These are phyloP conservation scores for Phylloporus sp. DNA, from an alignment of 768 basidiomycete genomes.

Conservation along the genomic window DNA sequence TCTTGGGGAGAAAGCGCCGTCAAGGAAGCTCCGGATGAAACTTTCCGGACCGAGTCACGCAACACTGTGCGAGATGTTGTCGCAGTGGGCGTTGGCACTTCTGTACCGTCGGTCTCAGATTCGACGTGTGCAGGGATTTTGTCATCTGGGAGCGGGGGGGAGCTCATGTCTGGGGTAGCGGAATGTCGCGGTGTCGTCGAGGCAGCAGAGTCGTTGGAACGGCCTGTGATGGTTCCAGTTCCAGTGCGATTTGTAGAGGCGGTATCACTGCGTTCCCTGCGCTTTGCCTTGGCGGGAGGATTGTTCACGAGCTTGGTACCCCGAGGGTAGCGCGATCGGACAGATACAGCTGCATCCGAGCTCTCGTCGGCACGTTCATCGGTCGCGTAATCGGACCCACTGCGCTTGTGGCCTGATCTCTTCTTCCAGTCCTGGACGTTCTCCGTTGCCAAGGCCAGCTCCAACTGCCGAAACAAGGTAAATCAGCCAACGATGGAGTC, in stretches of 20 bases:
- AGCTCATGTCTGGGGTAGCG: slow-evolving; percentile 22
- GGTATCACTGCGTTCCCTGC: slow-evolving; percentile 56
- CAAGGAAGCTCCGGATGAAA: slow-evolving; percentile 31
- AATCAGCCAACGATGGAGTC: slow-evolving; percentile 4
- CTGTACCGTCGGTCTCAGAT: slow-evolving; percentile 24
- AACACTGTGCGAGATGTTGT: slow-evolving; percentile 19
- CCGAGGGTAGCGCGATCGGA: slow-evolving; percentile 41
- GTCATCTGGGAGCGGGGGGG: slow-evolving; percentile 33
- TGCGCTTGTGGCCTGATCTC: slow-evolving; percentile 23
- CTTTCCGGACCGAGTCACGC: slow-evolving; percentile 29
- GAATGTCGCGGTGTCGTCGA: slow-evolving; percentile 29
- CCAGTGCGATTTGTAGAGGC: slow-evolving; percentile 58
- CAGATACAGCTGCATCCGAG: slow-evolving; percentile 42
- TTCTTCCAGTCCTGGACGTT: slow-evolving; percentile 34
- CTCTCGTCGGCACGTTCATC: slow-evolving; percentile 57
- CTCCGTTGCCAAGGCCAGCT: slow-evolving; percentile 66
- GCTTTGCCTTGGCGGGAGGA: slow-evolving; percentile 35
- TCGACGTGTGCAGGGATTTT: slow-evolving; percentile 41
- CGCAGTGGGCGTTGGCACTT: slow-evolving; percentile 27
- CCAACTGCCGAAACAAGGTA: slow-evolving; percentile 49
- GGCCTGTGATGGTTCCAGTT: slow-evolving; percentile 26
- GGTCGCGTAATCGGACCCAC: slow-evolving; percentile 26
- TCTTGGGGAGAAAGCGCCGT: slow-evolving; percentile 23
- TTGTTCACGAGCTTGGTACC: slow-evolving; percentile 31
- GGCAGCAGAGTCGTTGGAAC: slow-evolving; percentile 22